Evolutionary conservation across 1,284 basidiomycete genomes (phyloP).

Genomic region (Hemileia vastatrix): DNA sequence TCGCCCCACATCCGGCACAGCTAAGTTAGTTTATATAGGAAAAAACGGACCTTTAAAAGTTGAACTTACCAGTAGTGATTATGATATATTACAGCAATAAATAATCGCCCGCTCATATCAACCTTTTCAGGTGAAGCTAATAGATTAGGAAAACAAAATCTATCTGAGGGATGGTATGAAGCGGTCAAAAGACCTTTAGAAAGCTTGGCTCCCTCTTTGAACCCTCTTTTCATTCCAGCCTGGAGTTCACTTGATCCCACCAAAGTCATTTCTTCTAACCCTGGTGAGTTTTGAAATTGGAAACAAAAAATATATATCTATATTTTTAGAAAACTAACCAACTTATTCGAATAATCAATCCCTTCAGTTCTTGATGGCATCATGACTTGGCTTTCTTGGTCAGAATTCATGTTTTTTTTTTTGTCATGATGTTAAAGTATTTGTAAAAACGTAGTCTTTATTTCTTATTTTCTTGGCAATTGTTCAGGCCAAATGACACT

Average conservation of each 20-base stretch:
- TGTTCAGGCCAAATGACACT: constrained; percentile 5
- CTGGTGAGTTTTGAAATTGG: too few relatives aligned
- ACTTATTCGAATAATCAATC: too few relatives aligned
- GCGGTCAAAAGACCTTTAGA: constrained; percentile 8
- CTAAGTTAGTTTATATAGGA: not conserved
- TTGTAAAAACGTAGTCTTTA: not conserved
- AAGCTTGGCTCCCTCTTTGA: not conserved
- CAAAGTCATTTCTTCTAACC: constrained; percentile 11
- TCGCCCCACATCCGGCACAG: constrained; percentile 6
- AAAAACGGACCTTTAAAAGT: not conserved
- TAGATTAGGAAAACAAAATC: constrained; percentile 5
- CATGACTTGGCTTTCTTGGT: constrained; percentile 22
- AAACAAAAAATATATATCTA: too few relatives aligned
- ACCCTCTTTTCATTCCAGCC: constrained; percentile 16
- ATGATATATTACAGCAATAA: constrained; percentile 1
- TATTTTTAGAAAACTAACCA: too few relatives aligned
- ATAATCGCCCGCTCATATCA: constrained; percentile 2
- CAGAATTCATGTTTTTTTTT: not conserved
- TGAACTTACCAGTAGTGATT: not conserved
- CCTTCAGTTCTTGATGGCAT: constrained; percentile 22
- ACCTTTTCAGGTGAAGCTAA: constrained; percentile 16
- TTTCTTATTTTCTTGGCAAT: not conserved
- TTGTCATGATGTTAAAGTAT: not conserved
- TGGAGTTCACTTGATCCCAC: constrained; percentile 7
- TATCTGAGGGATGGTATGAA: constrained; percentile 14